Evolutionary conservation across 192 early-diverging fungal genomes (phyloP), one percentile per base, ranked within the genome.

Genomic region (Funneliformis mosseae): DNA sequence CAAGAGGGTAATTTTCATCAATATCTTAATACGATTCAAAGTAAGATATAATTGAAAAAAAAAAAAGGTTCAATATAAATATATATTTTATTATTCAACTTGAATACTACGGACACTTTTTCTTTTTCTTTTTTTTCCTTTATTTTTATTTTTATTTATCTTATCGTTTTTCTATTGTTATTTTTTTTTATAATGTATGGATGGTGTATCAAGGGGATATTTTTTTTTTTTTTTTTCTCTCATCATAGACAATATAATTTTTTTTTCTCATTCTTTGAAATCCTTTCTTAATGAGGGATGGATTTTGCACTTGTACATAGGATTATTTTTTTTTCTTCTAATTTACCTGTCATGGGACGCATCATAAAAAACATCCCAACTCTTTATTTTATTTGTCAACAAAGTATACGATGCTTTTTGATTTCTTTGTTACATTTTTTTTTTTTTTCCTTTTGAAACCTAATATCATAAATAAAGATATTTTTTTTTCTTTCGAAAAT

Each of bases 41-140:
- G 71, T 27, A 48, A 73, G 50, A 73, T 70, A 70, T 45, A 43
- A 42, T 70, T 67, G 59, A 61, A 33, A n/a, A n/a, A n/a, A n/a
- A n/a, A n/a, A n/a, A n/a, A n/a, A n/a, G n/a, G n/a, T n/a, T n/a
- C n/a, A n/a, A n/a, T 55, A 18, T 55, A 18, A 18, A 21, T 55
- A 18, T 55, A 55, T 55, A 55, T 55, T 16, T 12, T 55, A 55
- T 18, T 55, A 55, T 55, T 55, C 48, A 18, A 18, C 2, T n/a
- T n/a, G n/a, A n/a, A n/a, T n/a, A n/a, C n/a, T n/a, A n/a, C n/a
- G n/a, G n/a, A 33, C 33, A 33, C 33, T n/a, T n/a, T n/a, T n/a
- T 33, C 33, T 2, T 33, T 33, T 33, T 33, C 33, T 33, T 33
- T 33, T 33, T 33, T 33, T 33, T 3, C 1, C 33, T 33, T 33